These are phyloP conservation scores for Talaromyces amestolkiae DNA, from an alignment of 2,329 filamentous ascomycete species.

Conservation along the genomic window DNA sequence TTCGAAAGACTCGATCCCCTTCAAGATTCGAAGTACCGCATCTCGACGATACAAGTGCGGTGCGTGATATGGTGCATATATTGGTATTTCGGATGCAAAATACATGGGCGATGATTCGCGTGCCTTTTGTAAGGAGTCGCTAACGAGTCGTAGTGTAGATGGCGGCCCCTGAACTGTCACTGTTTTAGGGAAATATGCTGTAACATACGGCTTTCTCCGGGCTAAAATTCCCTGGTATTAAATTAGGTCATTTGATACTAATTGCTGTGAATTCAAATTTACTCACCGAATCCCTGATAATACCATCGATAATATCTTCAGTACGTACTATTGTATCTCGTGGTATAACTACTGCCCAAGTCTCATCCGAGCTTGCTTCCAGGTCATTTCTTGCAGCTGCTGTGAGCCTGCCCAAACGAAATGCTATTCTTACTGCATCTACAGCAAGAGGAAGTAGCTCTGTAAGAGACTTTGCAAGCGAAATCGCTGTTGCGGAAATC, in stretches of 20 bases:
- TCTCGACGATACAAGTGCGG: slow-evolving; percentile 48
- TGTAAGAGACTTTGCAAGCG: background rate
- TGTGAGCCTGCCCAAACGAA: background rate
- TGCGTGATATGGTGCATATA: slow-evolving; percentile 60
- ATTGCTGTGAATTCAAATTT: background rate
- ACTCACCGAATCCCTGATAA: background rate
- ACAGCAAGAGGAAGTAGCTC: slow-evolving; percentile 6
- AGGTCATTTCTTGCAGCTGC: background rate
- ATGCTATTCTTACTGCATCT: background rate
- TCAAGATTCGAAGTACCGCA: background rate
- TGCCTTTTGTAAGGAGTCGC: background rate
- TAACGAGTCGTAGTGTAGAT: background rate
- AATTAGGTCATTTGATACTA: background rate
- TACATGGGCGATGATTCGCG: background rate
- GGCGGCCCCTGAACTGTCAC: slow-evolving; percentile 60
- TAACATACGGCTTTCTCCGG: slow-evolving; percentile 50
- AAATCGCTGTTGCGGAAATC: slow-evolving; percentile 4
- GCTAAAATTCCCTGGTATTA: background rate
- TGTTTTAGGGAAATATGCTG: slow-evolving; percentile 57
- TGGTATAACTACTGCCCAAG: background rate
- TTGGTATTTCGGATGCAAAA: slow-evolving; percentile 37
- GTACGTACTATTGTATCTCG: background rate
- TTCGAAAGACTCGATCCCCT: background rate
- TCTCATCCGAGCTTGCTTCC: background rate
- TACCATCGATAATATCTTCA: background rate